These are phyloP conservation scores for Castanopsis chinensis DNA, from an alignment of 306 rosid species.

Conservation along the genomic window DNA sequence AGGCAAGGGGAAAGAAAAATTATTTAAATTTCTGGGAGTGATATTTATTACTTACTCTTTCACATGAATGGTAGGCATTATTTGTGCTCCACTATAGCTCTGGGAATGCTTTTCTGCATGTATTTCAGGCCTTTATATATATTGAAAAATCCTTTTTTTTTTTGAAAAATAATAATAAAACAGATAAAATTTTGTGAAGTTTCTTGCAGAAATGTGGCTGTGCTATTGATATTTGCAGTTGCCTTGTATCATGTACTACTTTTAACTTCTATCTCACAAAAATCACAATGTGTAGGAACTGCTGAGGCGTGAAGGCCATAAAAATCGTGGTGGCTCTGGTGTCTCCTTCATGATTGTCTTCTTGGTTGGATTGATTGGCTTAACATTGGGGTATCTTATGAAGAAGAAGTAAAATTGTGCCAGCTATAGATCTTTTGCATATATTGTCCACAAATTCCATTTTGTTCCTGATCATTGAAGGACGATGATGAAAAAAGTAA, in stretches of 20 bases:
- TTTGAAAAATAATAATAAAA: not conserved
- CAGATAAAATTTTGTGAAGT: not conserved
- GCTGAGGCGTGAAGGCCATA: conserved; percentile 64
- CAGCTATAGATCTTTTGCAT: conserved; percentile 21
- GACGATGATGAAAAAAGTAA: conserved; percentile 41
- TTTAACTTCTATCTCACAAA: not conserved
- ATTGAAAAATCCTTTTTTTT: not conserved
- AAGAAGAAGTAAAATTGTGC: conserved; percentile 47
- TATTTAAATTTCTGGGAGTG: not conserved
- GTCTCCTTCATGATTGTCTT: conserved; percentile 54
- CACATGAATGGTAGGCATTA: not conserved
- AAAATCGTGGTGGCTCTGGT: conserved; percentile 51
- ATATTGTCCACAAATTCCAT: conserved; percentile 28
- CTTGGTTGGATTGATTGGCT: conserved; percentile 65
- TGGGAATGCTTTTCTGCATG: not conserved
- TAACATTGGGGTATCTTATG: conserved; percentile 71
- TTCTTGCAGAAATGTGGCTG: not conserved
- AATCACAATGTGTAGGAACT: conserved; percentile 58
- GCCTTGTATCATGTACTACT: not conserved
- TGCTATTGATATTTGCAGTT: not conserved
- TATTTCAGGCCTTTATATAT: not conserved
- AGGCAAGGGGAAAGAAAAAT: not conserved
- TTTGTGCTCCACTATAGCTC: not conserved
- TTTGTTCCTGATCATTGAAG: conserved; percentile 39
- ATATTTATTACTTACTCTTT: not conserved